Evolutionary conservation across 148 eudicot genomes (phyloP).

Genomic region (Pharnaceum exiguum): DNA sequence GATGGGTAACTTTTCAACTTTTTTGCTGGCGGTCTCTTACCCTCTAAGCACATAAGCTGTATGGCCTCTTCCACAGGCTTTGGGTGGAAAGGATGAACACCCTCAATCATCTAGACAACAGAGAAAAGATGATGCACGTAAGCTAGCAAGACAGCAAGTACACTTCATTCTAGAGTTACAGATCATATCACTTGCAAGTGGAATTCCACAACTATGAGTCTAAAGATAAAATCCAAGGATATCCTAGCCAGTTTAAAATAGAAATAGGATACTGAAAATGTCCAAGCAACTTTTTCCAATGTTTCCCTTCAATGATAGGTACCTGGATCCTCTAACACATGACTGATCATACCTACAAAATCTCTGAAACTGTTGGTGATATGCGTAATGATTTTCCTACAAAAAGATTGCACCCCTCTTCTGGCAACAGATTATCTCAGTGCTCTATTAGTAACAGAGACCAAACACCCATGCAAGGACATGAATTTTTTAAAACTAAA

Average conservation of each 20-base stretch:
- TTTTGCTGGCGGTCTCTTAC: slow-evolving; percentile 70
- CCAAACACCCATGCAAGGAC: too few species aligned
- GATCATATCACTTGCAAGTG: not conserved
- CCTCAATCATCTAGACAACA: slow-evolving; percentile 78
- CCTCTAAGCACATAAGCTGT: slow-evolving; percentile 65
- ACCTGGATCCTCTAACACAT: not conserved
- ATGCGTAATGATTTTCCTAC: too few species aligned
- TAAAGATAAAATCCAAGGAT: not conserved
- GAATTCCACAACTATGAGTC: not conserved
- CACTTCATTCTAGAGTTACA: slow-evolving; percentile 1
- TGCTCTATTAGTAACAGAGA: too few species aligned
- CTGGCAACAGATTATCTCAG: too few species aligned
- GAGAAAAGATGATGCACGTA: not conserved
- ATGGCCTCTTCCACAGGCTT: slow-evolving; percentile 70
- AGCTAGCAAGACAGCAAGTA: slow-evolving; percentile 5
- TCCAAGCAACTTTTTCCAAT: too few species aligned
- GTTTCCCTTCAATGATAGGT: not conserved
- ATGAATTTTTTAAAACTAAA: too few species aligned
- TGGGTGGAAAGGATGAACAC: slow-evolving; percentile 78
- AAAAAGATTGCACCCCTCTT: too few species aligned
- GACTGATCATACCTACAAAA: not conserved
- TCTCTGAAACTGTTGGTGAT: not conserved
- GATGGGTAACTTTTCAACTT: slow-evolving; percentile 74
- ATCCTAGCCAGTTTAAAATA: not conserved
- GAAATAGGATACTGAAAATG: too few species aligned